These are phyloP conservation scores for Lachnum nothofagi DNA, from an alignment of 2,329 filamentous ascomycete species.

Conservation along the genomic window DNA sequence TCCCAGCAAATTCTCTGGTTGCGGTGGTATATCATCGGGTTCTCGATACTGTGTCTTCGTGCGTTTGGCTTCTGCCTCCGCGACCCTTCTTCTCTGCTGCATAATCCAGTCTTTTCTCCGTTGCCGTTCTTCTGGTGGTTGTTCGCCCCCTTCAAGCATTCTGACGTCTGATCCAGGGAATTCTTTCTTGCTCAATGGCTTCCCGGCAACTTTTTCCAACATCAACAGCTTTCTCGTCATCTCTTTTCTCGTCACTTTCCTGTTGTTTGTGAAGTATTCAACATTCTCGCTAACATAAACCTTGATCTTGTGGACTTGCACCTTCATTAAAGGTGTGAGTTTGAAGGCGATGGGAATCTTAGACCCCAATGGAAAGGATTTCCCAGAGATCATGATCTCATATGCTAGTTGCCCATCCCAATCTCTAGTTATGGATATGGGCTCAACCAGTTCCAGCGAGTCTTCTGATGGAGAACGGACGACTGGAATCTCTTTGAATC, in stretches of 20 bases:
- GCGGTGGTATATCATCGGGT: constrained; percentile 26
- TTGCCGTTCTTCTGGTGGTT: constrained; percentile 45
- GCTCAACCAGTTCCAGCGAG: constrained; percentile 67
- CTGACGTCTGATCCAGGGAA: constrained; percentile 63
- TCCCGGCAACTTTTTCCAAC: constrained; percentile 66
- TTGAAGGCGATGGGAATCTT: constrained; percentile 73
- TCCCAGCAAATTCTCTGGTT: constrained; percentile 58
- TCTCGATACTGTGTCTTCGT: constrained; percentile 48
- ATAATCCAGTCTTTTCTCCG: constrained; percentile 32
- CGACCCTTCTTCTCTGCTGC: constrained; percentile 40
- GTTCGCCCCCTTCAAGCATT: constrained; percentile 61
- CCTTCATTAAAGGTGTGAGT: constrained; percentile 67
- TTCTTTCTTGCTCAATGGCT: constrained; percentile 56
- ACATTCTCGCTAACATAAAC: constrained; percentile 69
- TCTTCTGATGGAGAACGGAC: constrained; percentile 66
- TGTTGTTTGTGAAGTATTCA: constrained; percentile 65
- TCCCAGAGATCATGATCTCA: constrained; percentile 72
- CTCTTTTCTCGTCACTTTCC: constrained; percentile 63
- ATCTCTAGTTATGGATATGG: constrained; percentile 68
- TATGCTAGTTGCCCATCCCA: constrained; percentile 75
- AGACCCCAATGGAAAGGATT: constrained; percentile 67
- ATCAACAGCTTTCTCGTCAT: constrained; percentile 61
- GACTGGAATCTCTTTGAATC: constrained; percentile 61
- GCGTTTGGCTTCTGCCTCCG: too few relatives aligned
- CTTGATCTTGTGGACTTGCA: constrained; percentile 69